Base-by-base conservation (phyloP, 2,329 filamentous ascomycete species). In the Chrysoporthe cubensis region DNA sequence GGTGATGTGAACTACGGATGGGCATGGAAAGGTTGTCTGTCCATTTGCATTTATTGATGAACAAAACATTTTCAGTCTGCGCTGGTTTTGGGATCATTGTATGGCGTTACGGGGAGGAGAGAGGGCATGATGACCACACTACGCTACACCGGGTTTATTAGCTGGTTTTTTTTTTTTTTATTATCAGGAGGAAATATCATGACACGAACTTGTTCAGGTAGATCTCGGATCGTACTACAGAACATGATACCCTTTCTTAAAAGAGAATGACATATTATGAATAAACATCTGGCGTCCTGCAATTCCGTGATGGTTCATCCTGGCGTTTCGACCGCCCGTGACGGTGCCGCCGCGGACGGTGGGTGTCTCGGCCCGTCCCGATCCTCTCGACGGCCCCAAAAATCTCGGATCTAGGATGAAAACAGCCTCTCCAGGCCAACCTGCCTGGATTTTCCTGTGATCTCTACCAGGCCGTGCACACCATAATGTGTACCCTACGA, bases 241-340 rank as follows among this genome's bases (percentile, higher is more conserved):
- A 61, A 62, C 58, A 66, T 62, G 67, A 69, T 69, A 69, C 67
- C 67, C 67, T 42, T 26, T 26, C 26, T 58, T 26, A 32, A 32
- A 48, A 64, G 46, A 32, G 63, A 67, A 67, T 64, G 57, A 54
- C 32, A 62, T 60, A 21, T 26, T 44, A 62, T 62, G 26, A 4
- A 50, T 11, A 8, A 50, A 61, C 26, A 16, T 43, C 11, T 48
- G 18, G 37, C 9, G 37, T 40, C 37, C 6, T 40, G 37, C 4
- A 40, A 2, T 1, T 40, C 2, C 26, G 26, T 40, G 37, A 40
- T 9, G 9, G 37, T 40, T 7, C 37, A 6, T 40, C 37, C 9
- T 9, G n/a, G n/a, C n/a, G n/a, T n/a, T n/a, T n/a, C n/a, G n/a
- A n/a, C n/a, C n/a, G n/a, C n/a, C n/a, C n/a, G n/a, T n/a, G n/a